Evolutionary conservation across 495 filamentous ascomycete species (phyloP), one percentile per base, ranked within the genome.

Genomic region (Penicillium paxilli): DNA sequence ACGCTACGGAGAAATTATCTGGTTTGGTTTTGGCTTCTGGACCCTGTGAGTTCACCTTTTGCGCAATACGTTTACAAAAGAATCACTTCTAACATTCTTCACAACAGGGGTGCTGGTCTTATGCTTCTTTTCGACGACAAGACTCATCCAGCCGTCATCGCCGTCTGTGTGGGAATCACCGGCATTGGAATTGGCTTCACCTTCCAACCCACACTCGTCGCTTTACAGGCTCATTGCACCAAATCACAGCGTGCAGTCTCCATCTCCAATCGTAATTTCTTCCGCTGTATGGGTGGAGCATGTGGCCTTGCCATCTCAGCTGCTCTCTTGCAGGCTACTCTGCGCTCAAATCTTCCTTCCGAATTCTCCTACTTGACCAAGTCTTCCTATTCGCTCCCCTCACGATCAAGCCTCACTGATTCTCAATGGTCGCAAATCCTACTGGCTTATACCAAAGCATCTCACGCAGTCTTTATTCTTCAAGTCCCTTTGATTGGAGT

Each of bases 131-230:
- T 83, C 57, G 65, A 76, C 23, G 62, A 66, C 22, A 60, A 63
- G 16, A 82, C 80, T 2, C 68, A 72, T 49, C 68, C 75, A 4
- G 78, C 63, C n/a, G 63, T 77, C 14, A 80, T 85, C 44, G 73
- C 77, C 14, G 60, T 83, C 9, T 72, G 80, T n/a, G 75, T 85
- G 16, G 60, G 71, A 4, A 60, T 85, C 12, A 67, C 79, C 24
- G 85, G 85, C 10, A 57, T 76, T 3, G 84, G 84, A 3, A 62
- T 83, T 4, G 85, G 84, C n/a, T 71, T 70, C 46, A 78, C 78
- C 12, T 83, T 86, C 55, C 84, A 87, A 56, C 83, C 84, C 12
- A 77, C 76, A 14, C 69, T 88, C 0, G 79, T 88, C n/a, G 84
- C 84, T 8, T 63, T 84, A 19, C 83, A 87, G 63, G 82, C 85